Evolutionary conservation across 495 filamentous ascomycete species (phyloP).

Genomic region (Penicillium coprophilum): DNA sequence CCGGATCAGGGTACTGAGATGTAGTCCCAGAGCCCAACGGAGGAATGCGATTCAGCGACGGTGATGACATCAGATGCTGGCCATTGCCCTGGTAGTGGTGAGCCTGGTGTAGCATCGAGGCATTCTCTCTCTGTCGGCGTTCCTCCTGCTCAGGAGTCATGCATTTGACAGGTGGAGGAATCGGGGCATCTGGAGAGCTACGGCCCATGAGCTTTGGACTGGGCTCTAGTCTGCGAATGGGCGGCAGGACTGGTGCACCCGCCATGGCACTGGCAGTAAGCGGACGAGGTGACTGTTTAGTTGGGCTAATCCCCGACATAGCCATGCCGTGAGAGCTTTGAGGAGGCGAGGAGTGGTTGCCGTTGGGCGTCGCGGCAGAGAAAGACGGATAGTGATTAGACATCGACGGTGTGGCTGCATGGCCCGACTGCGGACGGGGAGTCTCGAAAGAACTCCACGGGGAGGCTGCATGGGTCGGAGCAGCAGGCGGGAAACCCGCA

Average conservation of each 20-base stretch:
- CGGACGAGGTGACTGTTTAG: conserved; percentile 63
- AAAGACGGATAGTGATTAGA: conserved; percentile 34
- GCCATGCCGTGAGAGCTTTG: conserved; percentile 54
- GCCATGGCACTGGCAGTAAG: conserved; percentile 47
- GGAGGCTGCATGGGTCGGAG: conserved; percentile 29
- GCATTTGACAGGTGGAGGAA: conserved; percentile 47
- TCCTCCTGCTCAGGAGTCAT: conserved; percentile 52
- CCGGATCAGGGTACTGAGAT: conserved; percentile 29
- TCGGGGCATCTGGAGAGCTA: conserved; percentile 49
- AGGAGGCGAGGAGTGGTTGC: conserved; percentile 44
- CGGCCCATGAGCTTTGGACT: conserved; percentile 51
- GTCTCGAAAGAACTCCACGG: conserved; percentile 41
- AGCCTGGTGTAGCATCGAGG: conserved; percentile 30
- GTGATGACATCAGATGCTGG: conserved; percentile 37
- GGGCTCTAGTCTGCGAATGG: conserved; percentile 49
- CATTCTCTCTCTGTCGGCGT: conserved; percentile 44
- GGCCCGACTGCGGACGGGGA: conserved; percentile 33
- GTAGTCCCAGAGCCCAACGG: conserved; percentile 34
- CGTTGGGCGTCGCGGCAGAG: conserved; percentile 35
- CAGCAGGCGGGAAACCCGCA: conserved; percentile 41
- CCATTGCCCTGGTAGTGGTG: conserved; percentile 26
- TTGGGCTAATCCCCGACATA: conserved; percentile 69
- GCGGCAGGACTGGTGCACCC: conserved; percentile 49
- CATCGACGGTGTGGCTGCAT: conserved; percentile 25
- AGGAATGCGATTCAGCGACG: conserved; percentile 42